Evolutionary conservation across 176 grass and related monocot genomes (phyloP).

Genomic region (Triticum aestivum): DNA sequence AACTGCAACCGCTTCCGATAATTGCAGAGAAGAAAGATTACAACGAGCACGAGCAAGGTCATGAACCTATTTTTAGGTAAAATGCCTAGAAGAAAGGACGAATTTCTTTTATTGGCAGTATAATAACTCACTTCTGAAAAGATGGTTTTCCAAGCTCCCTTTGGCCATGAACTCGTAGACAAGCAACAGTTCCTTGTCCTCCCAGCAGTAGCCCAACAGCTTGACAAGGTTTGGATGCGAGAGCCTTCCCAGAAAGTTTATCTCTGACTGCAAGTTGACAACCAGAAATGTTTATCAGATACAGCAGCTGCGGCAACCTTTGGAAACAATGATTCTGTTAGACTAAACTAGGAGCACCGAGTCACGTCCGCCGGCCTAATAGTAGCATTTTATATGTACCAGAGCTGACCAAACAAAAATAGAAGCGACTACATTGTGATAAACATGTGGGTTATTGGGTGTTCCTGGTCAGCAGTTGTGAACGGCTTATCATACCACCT

Average conservation of each 20-base stretch:
- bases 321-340: not conserved
- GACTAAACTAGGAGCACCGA: not conserved
- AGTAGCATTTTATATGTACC: not conserved
- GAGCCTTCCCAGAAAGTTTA: constrained; percentile 83
- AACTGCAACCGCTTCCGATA: not conserved
- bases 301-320: not conserved
- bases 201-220: constrained; percentile 73
- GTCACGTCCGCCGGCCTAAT: not conserved
- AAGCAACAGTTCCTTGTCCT: constrained; percentile 77
- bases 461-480: constrained; percentile 9
- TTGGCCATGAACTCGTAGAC: constrained; percentile 86
- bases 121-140: constrained; percentile 81
- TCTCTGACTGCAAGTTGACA: constrained; percentile 66
- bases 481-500: constrained; percentile 22
- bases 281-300: constrained; percentile 25
- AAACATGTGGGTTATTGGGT: constrained; percentile 35
- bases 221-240: constrained; percentile 84
- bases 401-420: constrained; percentile 11
- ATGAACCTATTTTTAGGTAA: not conserved
- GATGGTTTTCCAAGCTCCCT: constrained; percentile 93
- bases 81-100: not conserved
- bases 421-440: constrained; percentile 31
- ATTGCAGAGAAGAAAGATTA: not conserved
- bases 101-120: too few species aligned
- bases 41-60: too few species aligned